phyloP scores from a whole-genome alignment of 2,329 filamentous ascomycete genomes.

The Ascochyta rabiei region DNA sequence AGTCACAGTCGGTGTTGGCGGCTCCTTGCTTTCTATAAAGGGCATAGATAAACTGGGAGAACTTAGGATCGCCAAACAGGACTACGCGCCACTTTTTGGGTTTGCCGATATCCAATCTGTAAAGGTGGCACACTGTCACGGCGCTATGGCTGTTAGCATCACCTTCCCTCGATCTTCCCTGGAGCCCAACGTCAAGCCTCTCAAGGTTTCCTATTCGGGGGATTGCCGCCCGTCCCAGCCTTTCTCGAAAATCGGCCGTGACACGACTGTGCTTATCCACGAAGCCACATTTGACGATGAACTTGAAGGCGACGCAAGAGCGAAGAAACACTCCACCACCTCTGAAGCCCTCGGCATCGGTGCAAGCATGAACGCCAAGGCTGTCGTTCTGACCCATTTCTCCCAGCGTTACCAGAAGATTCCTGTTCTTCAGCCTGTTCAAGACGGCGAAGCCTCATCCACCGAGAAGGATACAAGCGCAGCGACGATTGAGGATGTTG shows the following conservation, averaged over 20 bases:
- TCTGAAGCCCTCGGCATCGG: constrained; percentile 83
- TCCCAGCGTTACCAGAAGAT: constrained; percentile 89
- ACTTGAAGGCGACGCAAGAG: constrained; percentile 74
- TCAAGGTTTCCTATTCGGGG: constrained; percentile 91
- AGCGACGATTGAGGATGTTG: constrained; percentile 32
- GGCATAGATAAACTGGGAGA: constrained; percentile 8
- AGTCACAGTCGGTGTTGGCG: constrained; percentile 22
- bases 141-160: constrained; percentile 76
- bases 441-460: constrained; percentile 30
- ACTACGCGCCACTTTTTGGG: constrained; percentile 60
- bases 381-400: constrained; percentile 90
- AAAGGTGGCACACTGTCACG: constrained; percentile 77
- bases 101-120: constrained; percentile 71
- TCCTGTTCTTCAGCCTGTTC: constrained; percentile 57
- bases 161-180: constrained; percentile 67
- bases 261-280: constrained; percentile 85
- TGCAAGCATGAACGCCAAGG: constrained; percentile 75
- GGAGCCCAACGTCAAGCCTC: constrained; percentile 54
- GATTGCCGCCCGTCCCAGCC: constrained; percentile 76
- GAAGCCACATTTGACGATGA: constrained; percentile 97
- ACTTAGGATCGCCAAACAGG: constrained; percentile 15
- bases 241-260: constrained; percentile 74
- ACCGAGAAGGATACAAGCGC: not conserved
- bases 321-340: constrained; percentile 91
- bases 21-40: constrained; percentile 38